These are phyloP conservation scores for Boletus edulis DNA, from an alignment of 768 basidiomycete genomes.

Conservation along the genomic window DNA sequence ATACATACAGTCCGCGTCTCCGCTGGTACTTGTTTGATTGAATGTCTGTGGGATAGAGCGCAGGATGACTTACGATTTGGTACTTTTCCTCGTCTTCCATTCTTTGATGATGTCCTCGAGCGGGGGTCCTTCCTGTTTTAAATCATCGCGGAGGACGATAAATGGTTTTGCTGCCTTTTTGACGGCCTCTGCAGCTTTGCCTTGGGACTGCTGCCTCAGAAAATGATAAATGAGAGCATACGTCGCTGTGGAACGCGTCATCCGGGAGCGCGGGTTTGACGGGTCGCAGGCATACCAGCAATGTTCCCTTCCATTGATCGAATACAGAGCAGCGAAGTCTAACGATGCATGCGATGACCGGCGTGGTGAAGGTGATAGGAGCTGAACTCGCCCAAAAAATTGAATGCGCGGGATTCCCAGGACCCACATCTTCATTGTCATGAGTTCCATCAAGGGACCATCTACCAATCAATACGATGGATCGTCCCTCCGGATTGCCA, in stretches of 20 bases:
- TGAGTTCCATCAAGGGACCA: constrained; percentile 71
- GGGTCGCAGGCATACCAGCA: constrained; percentile 41
- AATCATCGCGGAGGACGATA: constrained; percentile 57
- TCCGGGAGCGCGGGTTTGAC: constrained; percentile 4
- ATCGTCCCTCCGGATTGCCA: constrained; percentile 77
- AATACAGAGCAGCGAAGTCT: not conserved
- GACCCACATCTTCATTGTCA: constrained; percentile 16
- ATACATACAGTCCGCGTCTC: constrained; percentile 23
- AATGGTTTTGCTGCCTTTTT: constrained; percentile 69
- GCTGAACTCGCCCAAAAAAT: not conserved
- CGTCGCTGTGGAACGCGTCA: constrained; percentile 46
- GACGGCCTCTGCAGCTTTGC: constrained; percentile 69
- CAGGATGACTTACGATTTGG: constrained; percentile 27
- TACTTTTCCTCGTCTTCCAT: constrained; percentile 49
- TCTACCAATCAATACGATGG: constrained; percentile 71
- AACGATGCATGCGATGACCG: not conserved
- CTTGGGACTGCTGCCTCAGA: constrained; percentile 60
- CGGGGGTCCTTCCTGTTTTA: constrained; percentile 45
- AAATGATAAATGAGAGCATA: constrained; percentile 79
- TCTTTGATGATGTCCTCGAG: constrained; percentile 64
- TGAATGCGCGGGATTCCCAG: constrained; percentile 3
- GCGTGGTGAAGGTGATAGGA: too few species aligned
- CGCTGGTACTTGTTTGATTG: constrained; percentile 13
- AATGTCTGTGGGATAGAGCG: not conserved
- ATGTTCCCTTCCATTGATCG: constrained; percentile 48